Evolutionary conservation across 2,329 filamentous ascomycete species (phyloP).

Genomic region (Aspergillus spinulosporus): DNA sequence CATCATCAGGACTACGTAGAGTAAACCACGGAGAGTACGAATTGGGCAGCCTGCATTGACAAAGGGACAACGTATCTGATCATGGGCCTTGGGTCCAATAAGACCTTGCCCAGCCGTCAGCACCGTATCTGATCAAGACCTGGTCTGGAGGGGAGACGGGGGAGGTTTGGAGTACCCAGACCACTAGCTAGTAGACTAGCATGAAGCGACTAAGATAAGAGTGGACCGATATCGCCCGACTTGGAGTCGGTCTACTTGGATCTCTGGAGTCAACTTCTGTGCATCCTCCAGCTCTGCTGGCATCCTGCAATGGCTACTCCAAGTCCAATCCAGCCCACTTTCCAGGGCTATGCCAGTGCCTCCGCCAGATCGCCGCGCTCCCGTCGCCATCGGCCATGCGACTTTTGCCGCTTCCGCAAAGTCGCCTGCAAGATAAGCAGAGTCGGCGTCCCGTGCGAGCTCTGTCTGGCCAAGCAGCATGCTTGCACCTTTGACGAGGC

Average conservation of each 20-base stretch:
- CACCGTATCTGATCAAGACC: background rate
- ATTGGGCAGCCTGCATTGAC: too few relatives aligned
- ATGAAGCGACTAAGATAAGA: background rate
- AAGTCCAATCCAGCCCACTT: background rate
- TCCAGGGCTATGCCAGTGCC: background rate
- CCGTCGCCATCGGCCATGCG: background rate
- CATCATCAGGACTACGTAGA: too few relatives aligned
- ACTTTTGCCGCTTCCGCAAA: background rate
- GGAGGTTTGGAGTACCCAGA: too few relatives aligned
- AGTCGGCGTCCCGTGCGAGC: background rate
- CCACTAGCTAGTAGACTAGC: background rate
- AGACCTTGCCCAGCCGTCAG: too few relatives aligned
- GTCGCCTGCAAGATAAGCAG: background rate
- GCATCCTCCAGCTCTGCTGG: background rate
- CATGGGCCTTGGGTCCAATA: too few relatives aligned
- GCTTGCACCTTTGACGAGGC: background rate
- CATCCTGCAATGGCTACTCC: background rate
- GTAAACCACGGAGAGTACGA: too few relatives aligned
- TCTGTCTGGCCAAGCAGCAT: background rate
- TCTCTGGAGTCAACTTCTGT: background rate
- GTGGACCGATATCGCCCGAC: background rate
- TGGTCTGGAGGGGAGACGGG: background rate
- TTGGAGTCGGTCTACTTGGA: background rate
- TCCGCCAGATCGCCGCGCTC: background rate
- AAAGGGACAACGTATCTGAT: too few relatives aligned